A percentile compares a stretch with the other conserved stretches of the same genome.
Evolutionary conservation across 345 rosid genomes (phyloP).

Genomic region (Excoecaria agallocha): DNA sequence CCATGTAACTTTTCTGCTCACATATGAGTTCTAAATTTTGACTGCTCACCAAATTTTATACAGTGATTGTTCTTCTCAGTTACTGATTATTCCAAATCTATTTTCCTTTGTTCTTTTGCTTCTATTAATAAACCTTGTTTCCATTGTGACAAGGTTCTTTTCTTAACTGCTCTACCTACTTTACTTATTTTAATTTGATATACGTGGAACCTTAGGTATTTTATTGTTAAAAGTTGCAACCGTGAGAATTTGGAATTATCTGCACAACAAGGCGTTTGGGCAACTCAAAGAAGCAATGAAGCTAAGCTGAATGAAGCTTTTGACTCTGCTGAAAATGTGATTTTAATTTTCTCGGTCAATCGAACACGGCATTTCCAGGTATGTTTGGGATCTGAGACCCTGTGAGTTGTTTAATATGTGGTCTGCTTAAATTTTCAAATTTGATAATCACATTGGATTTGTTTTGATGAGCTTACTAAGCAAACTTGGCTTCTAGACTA

Average conservation of each 20-base stretch:
- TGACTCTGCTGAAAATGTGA: conserved; percentile 85
- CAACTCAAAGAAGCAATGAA: conserved; percentile 99
- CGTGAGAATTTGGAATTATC: conserved; percentile 95
- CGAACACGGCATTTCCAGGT: conserved; percentile 98
- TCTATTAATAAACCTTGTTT: conserved; percentile 11
- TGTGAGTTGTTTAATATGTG: conserved; percentile 4
- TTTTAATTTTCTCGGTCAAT: conserved; percentile 87
- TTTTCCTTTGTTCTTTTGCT: conserved; percentile 8
- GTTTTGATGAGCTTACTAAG: conserved; percentile 3
- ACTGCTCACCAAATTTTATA: background rate
- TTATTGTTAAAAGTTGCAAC: conserved; percentile 95
- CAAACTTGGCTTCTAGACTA: background rate
- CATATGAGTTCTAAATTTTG: background rate
- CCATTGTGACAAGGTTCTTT: conserved; percentile 10
- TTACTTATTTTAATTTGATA: conserved; percentile 25
- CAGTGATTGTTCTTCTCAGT: background rate
- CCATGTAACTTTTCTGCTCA: conserved; percentile 1
- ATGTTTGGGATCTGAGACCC: conserved; percentile 23
- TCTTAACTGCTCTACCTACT: conserved; percentile 3
- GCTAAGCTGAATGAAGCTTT: conserved; percentile 96
- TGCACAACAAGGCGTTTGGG: conserved; percentile 99
- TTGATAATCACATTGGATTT: background rate
- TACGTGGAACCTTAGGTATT: conserved; percentile 62
- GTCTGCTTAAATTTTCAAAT: background rate
- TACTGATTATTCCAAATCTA: background rate